Base-by-base conservation (phyloP, 2,329 filamentous ascomycete species). In the Sphaerostilbella broomeana region DNA sequence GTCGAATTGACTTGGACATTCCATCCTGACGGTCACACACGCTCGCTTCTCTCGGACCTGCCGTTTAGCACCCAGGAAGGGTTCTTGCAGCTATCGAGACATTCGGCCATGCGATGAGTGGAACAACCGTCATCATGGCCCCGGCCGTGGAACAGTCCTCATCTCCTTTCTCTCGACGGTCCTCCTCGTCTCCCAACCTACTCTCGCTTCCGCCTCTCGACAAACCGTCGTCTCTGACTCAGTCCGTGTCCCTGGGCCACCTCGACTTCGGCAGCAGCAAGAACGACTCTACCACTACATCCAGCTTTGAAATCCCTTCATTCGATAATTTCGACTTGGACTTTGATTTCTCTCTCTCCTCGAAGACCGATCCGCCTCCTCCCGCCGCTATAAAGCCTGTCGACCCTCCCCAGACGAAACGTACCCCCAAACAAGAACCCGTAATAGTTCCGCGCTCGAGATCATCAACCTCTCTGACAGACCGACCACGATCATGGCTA, bases 401-500 rank as follows among this genome's bases (percentile, higher is more conserved):
- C 35, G 37, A 26, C 45, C 40, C 35, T 10, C 17, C 21, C 21
- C 19, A 16, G n/a, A 10, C 20, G 12, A 10, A 20, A n/a, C 24
- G 17, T 17, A 13, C 27, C 21, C 32, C 26, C 34, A 34, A 11
- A n/a, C 32, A 20, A 27, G 10, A 20, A 32, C 20, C 31, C 15
- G 47, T 38, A 40, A 39, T n/a, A 43, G 16, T 49, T 49, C 17
- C 33, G 47, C 21, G 45, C 45, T 55, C 57, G 48, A 44, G 56
- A 53, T 47, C 69, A 65, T 55, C 64, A 48, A 67, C 58, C 45
- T 68, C 70, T 29, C 57, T 73, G 34, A 62, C 70, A 38, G 70
- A 69, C 43, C 65, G 69, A 38, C 69, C 68, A 4, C 66, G 68
- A 42, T 70, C 70, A 43, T 77, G 73, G 75, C 63, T 77, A 42